Conservation (phyloP, 306 rosid genomes). For the Quercus agrifolia region DNA sequence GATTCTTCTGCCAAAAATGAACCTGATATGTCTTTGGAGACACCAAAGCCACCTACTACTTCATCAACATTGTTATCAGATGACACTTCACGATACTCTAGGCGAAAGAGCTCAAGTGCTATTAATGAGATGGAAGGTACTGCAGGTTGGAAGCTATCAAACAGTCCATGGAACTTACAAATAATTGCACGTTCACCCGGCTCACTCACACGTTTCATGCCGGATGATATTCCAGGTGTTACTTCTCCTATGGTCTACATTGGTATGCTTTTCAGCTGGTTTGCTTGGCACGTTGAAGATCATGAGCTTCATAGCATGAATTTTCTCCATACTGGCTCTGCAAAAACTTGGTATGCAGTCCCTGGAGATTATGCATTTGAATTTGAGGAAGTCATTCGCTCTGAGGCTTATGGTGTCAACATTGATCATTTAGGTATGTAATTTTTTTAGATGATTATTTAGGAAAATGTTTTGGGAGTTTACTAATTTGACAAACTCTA, state of each 20-base stretch:
- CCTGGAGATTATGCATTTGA: constrained; percentile 86
- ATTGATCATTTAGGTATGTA: constrained; percentile 83
- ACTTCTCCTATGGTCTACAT: constrained; percentile 99
- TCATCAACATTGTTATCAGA: constrained; percentile 30
- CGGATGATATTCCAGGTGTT: constrained; percentile 97
- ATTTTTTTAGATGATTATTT: constrained; percentile 15
- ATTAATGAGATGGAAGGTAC: constrained; percentile 70
- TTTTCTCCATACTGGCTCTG: constrained; percentile 88
- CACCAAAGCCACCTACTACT: constrained; percentile 31
- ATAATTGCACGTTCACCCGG: constrained; percentile 95
- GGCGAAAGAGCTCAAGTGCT: constrained; percentile 48
- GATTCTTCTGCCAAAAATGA: constrained; percentile 28
- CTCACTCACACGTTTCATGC: constrained; percentile 98
- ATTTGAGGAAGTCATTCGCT: constrained; percentile 83
- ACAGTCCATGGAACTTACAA: constrained; percentile 98
- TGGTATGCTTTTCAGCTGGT: constrained; percentile 99
- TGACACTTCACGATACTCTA: constrained; percentile 44
- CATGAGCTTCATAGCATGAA: constrained; percentile 99
- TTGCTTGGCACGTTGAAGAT: constrained; percentile 99
- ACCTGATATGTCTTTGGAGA: constrained; percentile 30
- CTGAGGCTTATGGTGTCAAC: constrained; percentile 72
- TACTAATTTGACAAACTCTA: neutral
- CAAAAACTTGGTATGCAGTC: constrained; percentile 98
- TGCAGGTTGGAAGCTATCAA: constrained; percentile 98
- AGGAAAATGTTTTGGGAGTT: neutral